Evolutionary conservation across 2,329 filamentous ascomycete species (phyloP), one percentile per base, ranked within the genome.

Genomic region (Trichoderma koningiopsis): DNA sequence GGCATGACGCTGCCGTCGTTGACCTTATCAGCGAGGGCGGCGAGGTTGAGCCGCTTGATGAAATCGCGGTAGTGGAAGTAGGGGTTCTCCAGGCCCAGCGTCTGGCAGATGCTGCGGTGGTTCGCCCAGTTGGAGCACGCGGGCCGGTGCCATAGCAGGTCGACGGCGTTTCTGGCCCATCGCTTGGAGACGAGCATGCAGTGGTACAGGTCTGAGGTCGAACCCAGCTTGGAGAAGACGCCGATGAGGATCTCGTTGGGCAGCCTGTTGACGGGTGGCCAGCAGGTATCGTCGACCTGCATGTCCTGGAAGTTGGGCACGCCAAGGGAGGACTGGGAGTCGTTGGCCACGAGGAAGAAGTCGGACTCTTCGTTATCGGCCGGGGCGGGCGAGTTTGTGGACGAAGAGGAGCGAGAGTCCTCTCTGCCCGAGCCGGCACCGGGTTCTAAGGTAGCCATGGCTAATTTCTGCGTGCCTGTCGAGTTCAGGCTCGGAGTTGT

Each of bases 211-310:
- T 99, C 95, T 56, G 85, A 83, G 2, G 94, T 87, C 14, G 87
- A 88, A 75, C 85, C 90, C 69, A 99, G 87, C 79, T 94, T 96
- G 43, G 92, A 86, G 81, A 99, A 97, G 76, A 98, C 91, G 80
- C 90, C 88, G 76, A 99, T 97, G 77, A 98, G 89, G 71, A 99
- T 92, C 84, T 99, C 96, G 79, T 94, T 95, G 49, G 96, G 96
- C 43, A 99, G 86, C 69, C 92, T 89, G 74, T 92, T 91, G 70
- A 97, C 90, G 59, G 94, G 93, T n/a, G 91, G 89, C 66, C 90
- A 81, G 75, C 91, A 92, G 75, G 87, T 86, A 73, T 88, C 84
- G 76, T 91, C 89, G 72, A 88, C 88, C 77, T 86, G 90, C 87
- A 90, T 91, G 75, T 93, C 91, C 76, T 90, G 89, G 70, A 93